Conservation (phyloP, 2,329 filamentous ascomycete genomes). For the Cytospora schulzeri region DNA sequence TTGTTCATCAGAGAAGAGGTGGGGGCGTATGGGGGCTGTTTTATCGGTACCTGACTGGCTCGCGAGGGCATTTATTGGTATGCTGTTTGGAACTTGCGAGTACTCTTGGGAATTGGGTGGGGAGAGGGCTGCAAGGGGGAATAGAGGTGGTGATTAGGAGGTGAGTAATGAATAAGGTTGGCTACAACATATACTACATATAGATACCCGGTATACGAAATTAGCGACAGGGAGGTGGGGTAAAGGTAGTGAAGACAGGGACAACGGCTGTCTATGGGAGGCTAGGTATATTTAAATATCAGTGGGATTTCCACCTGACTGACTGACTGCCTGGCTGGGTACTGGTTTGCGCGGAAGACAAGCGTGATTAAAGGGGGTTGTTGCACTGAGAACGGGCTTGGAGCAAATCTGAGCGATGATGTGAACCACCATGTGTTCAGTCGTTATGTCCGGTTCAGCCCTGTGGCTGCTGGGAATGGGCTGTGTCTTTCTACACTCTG, state of each 20-base stretch:
- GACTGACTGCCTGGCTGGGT: not conserved
- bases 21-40: too few relatives aligned
- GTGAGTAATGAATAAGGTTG: constrained; percentile 1
- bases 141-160: not conserved
- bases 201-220: constrained; percentile 1
- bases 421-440: too few relatives aligned
- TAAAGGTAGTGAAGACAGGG: not conserved
- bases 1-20: not conserved
- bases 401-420: too few relatives aligned
- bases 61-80: not conserved
- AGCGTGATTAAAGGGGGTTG: too few relatives aligned
- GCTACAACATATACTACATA: constrained; percentile 6
- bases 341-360: not conserved
- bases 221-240: constrained; percentile 1
- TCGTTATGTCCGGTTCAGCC: too few relatives aligned
- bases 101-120: too few relatives aligned
- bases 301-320: not conserved
- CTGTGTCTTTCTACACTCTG: too few relatives aligned
- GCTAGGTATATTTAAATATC: not conserved
- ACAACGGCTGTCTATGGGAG: not conserved
- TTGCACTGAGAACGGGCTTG: too few relatives aligned
- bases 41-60: too few relatives aligned
- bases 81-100: not conserved
- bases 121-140: too few relatives aligned
- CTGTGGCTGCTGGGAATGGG: too few relatives aligned